Evolutionary conservation across 176 grass and related monocot genomes (phyloP).

Genomic region (Alloteropsis semialata): DNA sequence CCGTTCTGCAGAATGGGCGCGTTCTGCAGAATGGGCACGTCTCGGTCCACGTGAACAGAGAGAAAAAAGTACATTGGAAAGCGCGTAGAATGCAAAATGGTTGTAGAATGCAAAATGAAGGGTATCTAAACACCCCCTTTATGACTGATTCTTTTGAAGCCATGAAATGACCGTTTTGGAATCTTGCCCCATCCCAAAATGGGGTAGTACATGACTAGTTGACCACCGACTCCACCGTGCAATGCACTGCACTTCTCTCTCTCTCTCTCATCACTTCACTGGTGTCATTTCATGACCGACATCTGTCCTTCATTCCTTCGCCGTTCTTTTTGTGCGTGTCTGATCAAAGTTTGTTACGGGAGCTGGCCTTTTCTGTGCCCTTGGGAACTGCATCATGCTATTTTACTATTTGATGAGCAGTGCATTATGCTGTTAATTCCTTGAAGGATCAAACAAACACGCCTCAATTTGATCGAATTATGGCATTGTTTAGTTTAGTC

Average conservation of each 20-base stretch:
- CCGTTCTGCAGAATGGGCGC: too few species aligned
- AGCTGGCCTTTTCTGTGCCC: conserved; percentile 15
- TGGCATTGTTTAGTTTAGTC: too few species aligned
- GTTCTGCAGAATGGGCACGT: too few species aligned
- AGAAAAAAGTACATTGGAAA: too few species aligned
- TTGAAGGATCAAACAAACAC: background rate
- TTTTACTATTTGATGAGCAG: background rate
- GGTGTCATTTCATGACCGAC: conserved; percentile 48
- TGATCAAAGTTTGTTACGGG: conserved; percentile 31
- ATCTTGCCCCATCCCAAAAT: conserved; percentile 38
- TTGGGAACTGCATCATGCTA: conserved; percentile 6
- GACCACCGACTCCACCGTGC: too few species aligned
- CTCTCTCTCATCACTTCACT: background rate
- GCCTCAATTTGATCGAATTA: background rate
- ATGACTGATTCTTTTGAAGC: conserved; percentile 42
- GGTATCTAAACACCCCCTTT: too few species aligned
- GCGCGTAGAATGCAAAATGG: too few species aligned
- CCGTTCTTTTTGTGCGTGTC: conserved; percentile 41
- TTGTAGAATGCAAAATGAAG: too few species aligned
- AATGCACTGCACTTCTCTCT: too few species aligned
- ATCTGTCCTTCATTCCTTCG: conserved; percentile 32
- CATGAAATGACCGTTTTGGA: conserved; percentile 47
- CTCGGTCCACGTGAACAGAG: too few species aligned
- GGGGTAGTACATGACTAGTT: conserved; percentile 8
- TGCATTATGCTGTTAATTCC: background rate